These are phyloP conservation scores for Diplodia intermedia DNA, from an alignment of 2,329 filamentous ascomycete species.

Conservation along the genomic window DNA sequence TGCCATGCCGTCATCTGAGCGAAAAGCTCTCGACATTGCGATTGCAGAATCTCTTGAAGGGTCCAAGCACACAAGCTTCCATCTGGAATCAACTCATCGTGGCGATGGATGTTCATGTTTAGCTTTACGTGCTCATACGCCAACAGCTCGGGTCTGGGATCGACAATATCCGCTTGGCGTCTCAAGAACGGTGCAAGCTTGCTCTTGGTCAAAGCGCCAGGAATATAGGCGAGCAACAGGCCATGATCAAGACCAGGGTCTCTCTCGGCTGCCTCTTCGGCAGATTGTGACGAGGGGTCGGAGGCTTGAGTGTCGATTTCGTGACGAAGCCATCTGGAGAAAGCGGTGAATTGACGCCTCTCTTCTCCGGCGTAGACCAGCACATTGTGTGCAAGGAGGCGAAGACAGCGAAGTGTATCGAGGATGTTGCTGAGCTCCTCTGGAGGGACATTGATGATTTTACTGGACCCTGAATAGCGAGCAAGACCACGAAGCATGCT, in stretches of 20 bases:
- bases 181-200: conserved; percentile 68
- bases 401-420: conserved; percentile 77
- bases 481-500: conserved; percentile 84
- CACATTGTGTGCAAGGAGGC: conserved; percentile 75
- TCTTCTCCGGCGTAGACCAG: conserved; percentile 76
- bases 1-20: conserved; percentile 54
- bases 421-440: conserved; percentile 55
- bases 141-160: conserved; percentile 29
- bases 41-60: conserved; percentile 43
- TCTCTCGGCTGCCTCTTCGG: conserved; percentile 77
- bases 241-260: conserved; percentile 77
- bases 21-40: conserved; percentile 43
- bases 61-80: conserved; percentile 52
- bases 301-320: conserved; percentile 80
- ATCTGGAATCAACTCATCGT: conserved; percentile 53
- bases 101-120: conserved; percentile 46
- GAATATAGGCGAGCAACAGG: conserved; percentile 79
- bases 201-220: conserved; percentile 70
- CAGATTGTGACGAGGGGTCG: conserved; percentile 60
- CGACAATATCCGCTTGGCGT: conserved; percentile 46
- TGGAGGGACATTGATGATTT: conserved; percentile 60
- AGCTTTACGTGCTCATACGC: conserved; percentile 45
- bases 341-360: conserved; percentile 75
- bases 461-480: conserved; percentile 74
- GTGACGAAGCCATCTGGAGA: conserved; percentile 83